A percentile compares a stretch with the other conserved stretches of the same genome.
These are phyloP conservation scores for Chlorella sorokiniana DNA, from an alignment of 139 green algal species.

Conservation along the genomic window DNA sequence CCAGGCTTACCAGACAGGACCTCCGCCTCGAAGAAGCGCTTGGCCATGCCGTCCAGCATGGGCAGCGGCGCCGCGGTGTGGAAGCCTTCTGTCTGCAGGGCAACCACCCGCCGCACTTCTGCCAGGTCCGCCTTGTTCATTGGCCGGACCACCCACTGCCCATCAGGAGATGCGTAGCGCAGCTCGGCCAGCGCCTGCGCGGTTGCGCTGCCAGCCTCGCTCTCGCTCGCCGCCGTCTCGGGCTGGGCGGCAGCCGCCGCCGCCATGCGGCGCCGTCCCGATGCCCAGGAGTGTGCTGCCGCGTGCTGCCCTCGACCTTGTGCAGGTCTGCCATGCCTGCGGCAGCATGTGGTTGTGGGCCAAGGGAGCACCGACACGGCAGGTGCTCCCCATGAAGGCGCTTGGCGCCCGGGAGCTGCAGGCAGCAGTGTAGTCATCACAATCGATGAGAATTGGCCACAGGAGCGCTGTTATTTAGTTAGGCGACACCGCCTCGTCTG, in stretches of 20 bases:
- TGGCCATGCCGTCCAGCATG: conserved; percentile 22
- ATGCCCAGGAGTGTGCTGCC: too few relatives aligned
- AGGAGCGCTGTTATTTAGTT: too few relatives aligned
- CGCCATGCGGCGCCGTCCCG: too few relatives aligned
- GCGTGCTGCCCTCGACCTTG: too few relatives aligned
- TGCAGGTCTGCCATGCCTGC: too few relatives aligned
- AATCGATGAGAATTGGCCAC: too few relatives aligned
- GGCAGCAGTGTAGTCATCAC: too few relatives aligned
- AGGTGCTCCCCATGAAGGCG: too few relatives aligned
- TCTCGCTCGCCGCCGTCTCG: neutral
- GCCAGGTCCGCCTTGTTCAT: conserved; percentile 26
- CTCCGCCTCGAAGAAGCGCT: conserved; percentile 40
- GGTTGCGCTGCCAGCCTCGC: neutral
- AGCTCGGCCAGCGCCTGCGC: neutral
- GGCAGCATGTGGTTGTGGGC: too few relatives aligned
- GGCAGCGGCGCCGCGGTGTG: neutral
- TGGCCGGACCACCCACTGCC: conserved; percentile 26
- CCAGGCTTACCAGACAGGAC: conserved; percentile 8
- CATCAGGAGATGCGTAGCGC: conserved; percentile 17
- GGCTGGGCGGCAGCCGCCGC: neutral
- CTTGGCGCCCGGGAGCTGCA: too few relatives aligned
- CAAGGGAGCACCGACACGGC: too few relatives aligned
- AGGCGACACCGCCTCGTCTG: too few relatives aligned
- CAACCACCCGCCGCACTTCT: conserved; percentile 28
- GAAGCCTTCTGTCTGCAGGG: conserved; percentile 24